These are phyloP conservation scores for Phialemoniopsis sp. DNA, from an alignment of 2,329 filamentous ascomycete genomes.

Conservation along the genomic window DNA sequence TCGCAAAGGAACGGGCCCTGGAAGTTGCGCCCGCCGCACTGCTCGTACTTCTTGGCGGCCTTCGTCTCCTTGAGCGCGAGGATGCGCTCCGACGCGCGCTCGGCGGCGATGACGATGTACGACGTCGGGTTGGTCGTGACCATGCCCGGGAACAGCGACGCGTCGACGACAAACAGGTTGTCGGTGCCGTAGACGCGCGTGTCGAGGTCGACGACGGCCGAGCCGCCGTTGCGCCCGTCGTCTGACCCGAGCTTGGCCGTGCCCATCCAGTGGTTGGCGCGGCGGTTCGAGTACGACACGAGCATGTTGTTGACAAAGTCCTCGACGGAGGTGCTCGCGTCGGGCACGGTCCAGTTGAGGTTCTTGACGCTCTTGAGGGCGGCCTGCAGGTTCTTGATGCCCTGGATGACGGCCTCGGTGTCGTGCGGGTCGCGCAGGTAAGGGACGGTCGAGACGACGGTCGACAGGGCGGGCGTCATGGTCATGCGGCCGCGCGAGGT, in stretches of 20 bases:
- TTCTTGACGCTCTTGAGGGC: conserved; percentile 48
- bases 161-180: conserved; percentile 51
- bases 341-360: conserved; percentile 53
- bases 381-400: conserved; percentile 56
- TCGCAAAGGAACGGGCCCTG: conserved; percentile 4
- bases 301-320: conserved; percentile 45
- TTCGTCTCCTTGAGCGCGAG: conserved; percentile 27
- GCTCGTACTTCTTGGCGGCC: not conserved
- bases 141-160: conserved; percentile 53
- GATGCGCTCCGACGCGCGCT: conserved; percentile 47
- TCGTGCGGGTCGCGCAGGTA: conserved; percentile 58
- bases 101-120: conserved; percentile 53
- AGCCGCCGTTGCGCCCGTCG: conserved; percentile 14
- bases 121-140: conserved; percentile 55
- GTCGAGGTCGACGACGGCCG: conserved; percentile 16
- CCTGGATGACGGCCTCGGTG: conserved; percentile 57
- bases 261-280: conserved; percentile 8
- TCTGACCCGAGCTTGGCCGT: conserved; percentile 17
- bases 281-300: conserved; percentile 1
- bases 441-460: conserved; percentile 54
- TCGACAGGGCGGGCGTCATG: conserved; percentile 53
- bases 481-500: conserved; percentile 59
- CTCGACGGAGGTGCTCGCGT: conserved; percentile 44
- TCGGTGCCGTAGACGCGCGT: conserved; percentile 46
- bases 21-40: conserved; percentile 3